Evolutionary conservation across 805 yeast genomes (phyloP), one percentile per base, ranked within the genome.

Genomic region (Kazachstania africana): DNA sequence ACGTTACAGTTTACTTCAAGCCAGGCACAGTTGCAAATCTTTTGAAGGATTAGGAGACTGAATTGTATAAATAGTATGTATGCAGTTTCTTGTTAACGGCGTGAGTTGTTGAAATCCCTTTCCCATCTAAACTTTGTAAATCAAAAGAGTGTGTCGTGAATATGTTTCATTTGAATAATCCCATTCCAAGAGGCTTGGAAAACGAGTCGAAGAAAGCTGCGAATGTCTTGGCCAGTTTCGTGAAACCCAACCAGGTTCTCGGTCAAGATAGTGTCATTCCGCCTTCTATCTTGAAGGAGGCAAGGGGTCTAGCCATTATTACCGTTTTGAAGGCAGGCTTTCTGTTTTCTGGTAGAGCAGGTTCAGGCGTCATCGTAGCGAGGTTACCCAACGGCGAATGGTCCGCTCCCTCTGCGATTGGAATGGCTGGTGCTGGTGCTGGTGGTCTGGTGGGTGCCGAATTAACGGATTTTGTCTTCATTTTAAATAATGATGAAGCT

Each of bases 361-460:
- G 98, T 14, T 81, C 95, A 1, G 98, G 98, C 39, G 81, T 91
- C 18, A 81, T 91, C 38, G 91, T 91, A 16, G 95, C 97, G 4
- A 66, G 96, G 36, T 65, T 91, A 32, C 88, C 91, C 1, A 96
- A 88, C 58, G 96, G 96, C 0, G 59, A 80, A 0, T 91, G 98
- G 98, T 85, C 96, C 10, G 94, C 96, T 3, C 98, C 98, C 1
- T 78, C 94, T 1, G 98, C 95, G 6, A 78, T 91, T 43, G 78
- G 75, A 29, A 80, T 96, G n/a, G 97, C 94, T 3, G 98, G 97
- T 44, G 97, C 96, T 3, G 98, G 98, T 47, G 96, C 91, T 3
- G 98, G 98, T 36, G 98, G 98, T 27, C 91, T 85, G 61, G 71
- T 91, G 44, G 98, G 98, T 24, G 91, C 95, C 8, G 98, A 91